A percentile compares a stretch with the other conserved stretches of the same genome.
Conservation (phyloP, 768 basidiomycete genomes). For the Lactarius akahatsu region DNA sequence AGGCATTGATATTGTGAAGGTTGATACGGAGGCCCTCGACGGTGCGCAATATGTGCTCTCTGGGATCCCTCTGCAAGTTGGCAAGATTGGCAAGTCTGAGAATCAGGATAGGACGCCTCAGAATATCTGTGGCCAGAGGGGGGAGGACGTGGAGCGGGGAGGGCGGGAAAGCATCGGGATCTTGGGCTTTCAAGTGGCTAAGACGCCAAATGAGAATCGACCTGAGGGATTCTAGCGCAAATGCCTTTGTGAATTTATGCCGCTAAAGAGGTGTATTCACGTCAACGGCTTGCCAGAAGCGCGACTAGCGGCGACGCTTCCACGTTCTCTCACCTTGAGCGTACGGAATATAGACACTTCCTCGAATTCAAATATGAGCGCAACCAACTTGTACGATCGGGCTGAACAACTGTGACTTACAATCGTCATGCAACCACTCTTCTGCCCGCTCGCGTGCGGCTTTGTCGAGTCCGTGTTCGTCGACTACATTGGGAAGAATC, state of each 20-base stretch:
- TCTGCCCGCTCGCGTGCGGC: slow-evolving; percentile 50
- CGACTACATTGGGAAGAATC: slow-evolving; percentile 57
- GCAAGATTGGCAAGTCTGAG: slow-evolving; percentile 48
- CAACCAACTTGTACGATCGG: not conserved
- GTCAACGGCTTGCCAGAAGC: not conserved
- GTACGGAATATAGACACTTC: slow-evolving; percentile 41
- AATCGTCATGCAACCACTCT: slow-evolving; percentile 64
- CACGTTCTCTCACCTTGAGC: slow-evolving; percentile 44
- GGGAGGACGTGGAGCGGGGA: slow-evolving; percentile 46
- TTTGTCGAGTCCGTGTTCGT: slow-evolving; percentile 54
- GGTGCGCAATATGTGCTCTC: slow-evolving; percentile 40
- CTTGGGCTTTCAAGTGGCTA: slow-evolving; percentile 22
- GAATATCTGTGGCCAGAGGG: slow-evolving; percentile 51
- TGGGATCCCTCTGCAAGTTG: slow-evolving; percentile 43
- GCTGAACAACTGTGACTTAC: slow-evolving; percentile 42
- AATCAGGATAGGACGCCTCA: slow-evolving; percentile 64
- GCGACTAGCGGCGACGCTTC: not conserved
- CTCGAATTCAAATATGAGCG: not conserved
- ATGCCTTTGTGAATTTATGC: slow-evolving; percentile 62
- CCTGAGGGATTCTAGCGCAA: slow-evolving; percentile 58
- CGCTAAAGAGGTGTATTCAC: slow-evolving; percentile 44
- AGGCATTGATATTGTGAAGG: slow-evolving; percentile 49
- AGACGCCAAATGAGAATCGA: slow-evolving; percentile 59
- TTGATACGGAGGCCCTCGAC: slow-evolving; percentile 59
- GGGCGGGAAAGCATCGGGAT: slow-evolving; percentile 21